Percentiles rank a stretch among this genome's conserved stretches.
These are phyloP conservation scores for Solanum etuberosum DNA, from an alignment of 257 asterid genomes.

Conservation along the genomic window DNA sequence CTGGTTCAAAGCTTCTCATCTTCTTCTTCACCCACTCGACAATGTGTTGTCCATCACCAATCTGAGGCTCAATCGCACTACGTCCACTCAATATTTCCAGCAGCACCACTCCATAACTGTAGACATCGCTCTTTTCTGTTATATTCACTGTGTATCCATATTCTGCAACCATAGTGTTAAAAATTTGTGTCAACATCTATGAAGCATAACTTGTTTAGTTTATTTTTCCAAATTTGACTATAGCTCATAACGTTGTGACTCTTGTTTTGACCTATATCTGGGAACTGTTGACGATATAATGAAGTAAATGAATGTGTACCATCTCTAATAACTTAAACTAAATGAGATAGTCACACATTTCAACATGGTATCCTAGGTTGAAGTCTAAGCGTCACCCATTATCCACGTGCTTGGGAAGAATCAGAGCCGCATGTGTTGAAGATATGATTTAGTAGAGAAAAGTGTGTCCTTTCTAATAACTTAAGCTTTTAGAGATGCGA, in stretches of 20 bases:
- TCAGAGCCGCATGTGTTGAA: not conserved
- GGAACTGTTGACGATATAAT: not conserved
- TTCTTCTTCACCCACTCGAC: slow-evolving; percentile 96
- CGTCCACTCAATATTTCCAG: slow-evolving; percentile 80
- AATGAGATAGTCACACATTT: not conserved
- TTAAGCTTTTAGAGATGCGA: not conserved
- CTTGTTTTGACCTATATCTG: not conserved
- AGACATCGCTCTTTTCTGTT: slow-evolving; percentile 93
- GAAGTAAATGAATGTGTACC: not conserved
- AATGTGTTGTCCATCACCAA: slow-evolving; percentile 76
- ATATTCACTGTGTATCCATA: slow-evolving; percentile 77
- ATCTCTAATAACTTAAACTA: not conserved
- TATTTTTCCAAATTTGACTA: not conserved
- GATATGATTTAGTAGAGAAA: not conserved
- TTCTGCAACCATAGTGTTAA: slow-evolving; percentile 35
- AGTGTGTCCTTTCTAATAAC: not conserved
- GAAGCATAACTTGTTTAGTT: not conserved
- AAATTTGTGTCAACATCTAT: not conserved
- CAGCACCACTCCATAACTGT: slow-evolving; percentile 84
- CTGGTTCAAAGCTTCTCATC: slow-evolving; percentile 96
- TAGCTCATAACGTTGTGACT: not conserved
- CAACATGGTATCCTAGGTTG: not conserved
- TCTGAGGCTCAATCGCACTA: slow-evolving; percentile 65
- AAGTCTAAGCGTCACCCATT: not conserved
- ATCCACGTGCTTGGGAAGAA: not conserved